Evolutionary conservation across 2,329 filamentous ascomycete genomes (phyloP).

Genomic region (Penicillium sp.): DNA sequence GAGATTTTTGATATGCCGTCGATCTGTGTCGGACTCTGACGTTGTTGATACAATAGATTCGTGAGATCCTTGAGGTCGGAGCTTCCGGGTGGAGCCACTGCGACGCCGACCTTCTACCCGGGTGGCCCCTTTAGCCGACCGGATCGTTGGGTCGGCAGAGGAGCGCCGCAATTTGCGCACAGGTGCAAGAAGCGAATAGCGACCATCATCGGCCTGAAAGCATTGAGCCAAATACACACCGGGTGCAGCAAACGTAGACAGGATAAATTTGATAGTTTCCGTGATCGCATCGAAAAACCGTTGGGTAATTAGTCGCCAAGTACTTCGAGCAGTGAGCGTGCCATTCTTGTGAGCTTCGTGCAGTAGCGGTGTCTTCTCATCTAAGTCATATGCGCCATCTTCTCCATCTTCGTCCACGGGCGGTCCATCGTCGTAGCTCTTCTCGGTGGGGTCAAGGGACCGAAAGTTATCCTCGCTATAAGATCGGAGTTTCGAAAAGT

Average conservation of each 20-base stretch:
- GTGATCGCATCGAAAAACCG: slow-evolving; percentile 71
- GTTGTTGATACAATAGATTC: slow-evolving; percentile 52
- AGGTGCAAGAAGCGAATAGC: slow-evolving; percentile 75
- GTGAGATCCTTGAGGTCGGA: slow-evolving; percentile 35
- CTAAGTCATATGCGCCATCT: slow-evolving; percentile 37
- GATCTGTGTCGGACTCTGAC: slow-evolving; percentile 57
- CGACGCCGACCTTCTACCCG: slow-evolving; percentile 31
- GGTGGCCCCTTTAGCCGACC: slow-evolving; percentile 25
- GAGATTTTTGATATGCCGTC: slow-evolving; percentile 23
- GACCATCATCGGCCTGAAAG: slow-evolving; percentile 77
- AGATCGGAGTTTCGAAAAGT: slow-evolving; percentile 42
- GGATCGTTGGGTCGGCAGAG: slow-evolving; percentile 21
- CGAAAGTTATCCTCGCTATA: slow-evolving; percentile 45
- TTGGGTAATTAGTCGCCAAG: slow-evolving; percentile 59
- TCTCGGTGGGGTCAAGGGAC: slow-evolving; percentile 31
- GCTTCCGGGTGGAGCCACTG: slow-evolving; percentile 32
- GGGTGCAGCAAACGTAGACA: slow-evolving; percentile 76
- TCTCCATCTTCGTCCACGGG: slow-evolving; percentile 35
- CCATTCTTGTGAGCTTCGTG: slow-evolving; percentile 41
- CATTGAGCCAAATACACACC: slow-evolving; percentile 78
- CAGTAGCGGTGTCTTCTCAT: slow-evolving; percentile 72
- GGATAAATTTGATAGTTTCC: slow-evolving; percentile 72
- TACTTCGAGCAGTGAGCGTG: slow-evolving; percentile 37
- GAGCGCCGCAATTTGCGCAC: slow-evolving; percentile 59
- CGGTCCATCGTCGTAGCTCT: slow-evolving; percentile 28